phyloP scores from a whole-genome alignment of 2,329 filamentous ascomycete species.

The Arthrinium phaeospermum region DNA sequence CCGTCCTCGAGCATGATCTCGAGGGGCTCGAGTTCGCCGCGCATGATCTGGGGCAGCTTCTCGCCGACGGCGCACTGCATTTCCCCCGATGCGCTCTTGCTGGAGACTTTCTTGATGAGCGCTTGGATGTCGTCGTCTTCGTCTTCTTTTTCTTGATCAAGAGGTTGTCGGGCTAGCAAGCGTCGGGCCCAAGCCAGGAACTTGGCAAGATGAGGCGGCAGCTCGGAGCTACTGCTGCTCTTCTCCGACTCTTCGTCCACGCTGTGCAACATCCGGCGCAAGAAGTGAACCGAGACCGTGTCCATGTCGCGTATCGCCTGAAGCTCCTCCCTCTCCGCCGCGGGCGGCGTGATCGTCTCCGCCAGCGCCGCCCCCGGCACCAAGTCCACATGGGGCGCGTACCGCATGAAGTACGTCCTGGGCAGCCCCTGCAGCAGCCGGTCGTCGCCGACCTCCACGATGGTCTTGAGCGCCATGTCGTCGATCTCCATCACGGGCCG shows the following conservation, averaged over 20 bases:
- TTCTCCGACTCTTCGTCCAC: too few relatives aligned
- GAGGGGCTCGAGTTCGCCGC: background rate
- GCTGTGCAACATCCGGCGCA: background rate
- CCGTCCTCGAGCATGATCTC: slow-evolving; percentile 14
- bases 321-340: background rate
- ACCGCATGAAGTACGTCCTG: background rate
- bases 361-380: background rate
- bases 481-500: background rate
- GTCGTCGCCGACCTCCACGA: background rate
- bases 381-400: background rate
- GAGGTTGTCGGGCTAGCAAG: background rate
- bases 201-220: background rate
- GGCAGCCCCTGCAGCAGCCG: background rate
- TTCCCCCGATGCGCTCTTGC: background rate
- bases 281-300: background rate
- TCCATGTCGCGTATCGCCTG: background rate
- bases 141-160: background rate
- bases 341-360: background rate
- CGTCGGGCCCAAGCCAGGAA: background rate
- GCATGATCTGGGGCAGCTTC: background rate
- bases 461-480: background rate
- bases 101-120: background rate
- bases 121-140: too few relatives aligned
- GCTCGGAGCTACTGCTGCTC: background rate
- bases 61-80: background rate